These are phyloP conservation scores for Saitozyma podzolica DNA, from an alignment of 768 basidiomycete species.

Conservation along the genomic window DNA sequence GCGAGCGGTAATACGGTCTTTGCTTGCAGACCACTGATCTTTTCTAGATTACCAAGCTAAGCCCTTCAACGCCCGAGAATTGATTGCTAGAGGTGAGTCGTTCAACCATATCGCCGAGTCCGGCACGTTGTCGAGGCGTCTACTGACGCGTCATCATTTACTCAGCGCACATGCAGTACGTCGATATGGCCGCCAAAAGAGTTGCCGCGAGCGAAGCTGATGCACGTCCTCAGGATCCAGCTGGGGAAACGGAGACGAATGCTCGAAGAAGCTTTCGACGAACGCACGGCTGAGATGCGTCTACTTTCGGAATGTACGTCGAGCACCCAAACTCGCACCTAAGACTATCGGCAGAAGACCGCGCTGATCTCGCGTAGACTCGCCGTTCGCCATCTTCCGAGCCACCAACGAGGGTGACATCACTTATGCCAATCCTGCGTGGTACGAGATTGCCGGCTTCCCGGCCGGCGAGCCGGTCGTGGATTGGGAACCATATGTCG, in stretches of 20 bases:
- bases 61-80: constrained; percentile 52
- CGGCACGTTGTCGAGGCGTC: no score
- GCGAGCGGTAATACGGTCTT: not conserved
- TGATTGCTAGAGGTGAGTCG: constrained; percentile 51
- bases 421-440: constrained; percentile 35
- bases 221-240: constrained; percentile 40
- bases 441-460: constrained; percentile 34
- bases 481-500: constrained; percentile 25
- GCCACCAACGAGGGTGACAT: constrained; percentile 24
- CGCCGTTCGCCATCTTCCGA: constrained; percentile 50
- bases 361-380: constrained; percentile 18
- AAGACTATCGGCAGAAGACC: no score
- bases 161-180: constrained; percentile 17
- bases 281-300: constrained; percentile 45
- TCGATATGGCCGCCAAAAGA: not conserved
- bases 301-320: constrained; percentile 44
- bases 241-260: constrained; percentile 51
- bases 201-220: not conserved
- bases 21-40: constrained; percentile 20
- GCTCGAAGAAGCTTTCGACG: constrained; percentile 42
- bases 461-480: constrained; percentile 17
- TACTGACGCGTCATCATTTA: not conserved
- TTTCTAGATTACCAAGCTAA: constrained; percentile 53
- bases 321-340: no score
- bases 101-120: not conserved